Percentiles rank a stretch among this genome's conserved stretches.
These are phyloP conservation scores for Phytophthora syringae DNA, from an alignment of 352 stramenopile species.

Conservation along the genomic window DNA sequence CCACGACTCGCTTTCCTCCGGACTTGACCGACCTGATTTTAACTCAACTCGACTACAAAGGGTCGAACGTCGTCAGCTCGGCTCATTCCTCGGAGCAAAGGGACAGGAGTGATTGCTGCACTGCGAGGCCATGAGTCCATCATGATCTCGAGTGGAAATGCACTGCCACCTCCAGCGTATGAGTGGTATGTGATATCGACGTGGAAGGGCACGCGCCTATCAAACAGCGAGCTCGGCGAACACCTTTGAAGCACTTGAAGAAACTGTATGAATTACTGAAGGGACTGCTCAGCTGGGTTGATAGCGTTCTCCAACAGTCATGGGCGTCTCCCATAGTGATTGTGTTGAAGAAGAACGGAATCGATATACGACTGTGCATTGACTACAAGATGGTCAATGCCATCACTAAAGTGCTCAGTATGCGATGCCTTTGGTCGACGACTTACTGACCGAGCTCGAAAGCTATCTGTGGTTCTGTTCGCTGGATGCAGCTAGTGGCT, in stretches of 20 bases:
- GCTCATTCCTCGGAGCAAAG: neutral
- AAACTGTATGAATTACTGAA: neutral
- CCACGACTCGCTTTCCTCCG: neutral
- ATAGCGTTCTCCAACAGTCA: neutral
- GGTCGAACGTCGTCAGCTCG: neutral
- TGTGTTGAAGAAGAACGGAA: neutral
- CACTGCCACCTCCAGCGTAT: neutral
- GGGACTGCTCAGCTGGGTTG: neutral
- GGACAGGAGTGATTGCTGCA: neutral
- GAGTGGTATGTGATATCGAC: slow-evolving; percentile 4
- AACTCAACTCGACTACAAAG: neutral
- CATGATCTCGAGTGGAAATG: neutral
- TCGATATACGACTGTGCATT: neutral
- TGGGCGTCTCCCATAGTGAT: neutral
- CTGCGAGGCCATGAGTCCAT: neutral
- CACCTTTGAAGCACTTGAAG: neutral
- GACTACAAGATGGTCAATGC: slow-evolving; percentile 6
- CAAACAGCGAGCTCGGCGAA: neutral
- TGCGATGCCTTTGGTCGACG: neutral
- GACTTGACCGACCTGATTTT: neutral
- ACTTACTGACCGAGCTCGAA: neutral
- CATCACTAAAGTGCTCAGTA: neutral
- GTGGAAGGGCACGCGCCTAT: neutral
- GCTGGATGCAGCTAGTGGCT: neutral
- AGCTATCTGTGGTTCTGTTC: neutral